Evolutionary conservation across 2,329 filamentous ascomycete species (phyloP), one percentile per base, ranked within the genome.

Genomic region (Sporothrix variecibatus): DNA sequence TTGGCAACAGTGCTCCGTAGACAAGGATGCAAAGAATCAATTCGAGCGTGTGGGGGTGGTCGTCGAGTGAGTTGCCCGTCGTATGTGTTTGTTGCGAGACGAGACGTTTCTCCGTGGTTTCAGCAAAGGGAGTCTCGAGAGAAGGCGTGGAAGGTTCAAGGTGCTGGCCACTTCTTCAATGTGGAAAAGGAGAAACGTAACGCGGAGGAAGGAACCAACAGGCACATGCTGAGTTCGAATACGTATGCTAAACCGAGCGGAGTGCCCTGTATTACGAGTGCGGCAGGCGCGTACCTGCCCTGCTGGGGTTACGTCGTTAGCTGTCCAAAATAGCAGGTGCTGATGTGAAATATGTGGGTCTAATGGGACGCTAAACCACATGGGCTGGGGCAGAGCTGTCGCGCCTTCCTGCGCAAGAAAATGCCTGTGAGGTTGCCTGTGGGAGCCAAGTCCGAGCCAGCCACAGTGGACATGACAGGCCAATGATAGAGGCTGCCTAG

Each of bases 181-280:
- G 46, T 53, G 23, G 23, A 72, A 73, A 56, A 71, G 65, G 71
- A 75, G 73, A 74, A 34, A 6, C 28, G 60, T 51, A 46, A 73
- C 53, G 65, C 46, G 71, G 73, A 72, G 73, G 53, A 69, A 34
- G 65, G 43, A 68, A 34, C 62, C 8, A 43, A 31, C 34, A 28
- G 40, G 60, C 62, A 68, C 65, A 51, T 68, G 65, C 43, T 51
- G 65, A 6, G n/a, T 43, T 46, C 9, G 26, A 72, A 72, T 74
- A 74, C 73, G 69, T 74, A 69, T 69, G 69, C 60, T 62, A 65
- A 56, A 72, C 51, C 60, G 3, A 23, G 23, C 43, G 40, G 26
- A 34, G 31, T 64, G 38, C 31, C 28, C 69, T 71, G 72, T 72
- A 72, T 53, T 49, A 20, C 43, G 43, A 49, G 12, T 71, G 64